Conservation (phyloP, 75 land plant species). For the Picea glauca region DNA sequence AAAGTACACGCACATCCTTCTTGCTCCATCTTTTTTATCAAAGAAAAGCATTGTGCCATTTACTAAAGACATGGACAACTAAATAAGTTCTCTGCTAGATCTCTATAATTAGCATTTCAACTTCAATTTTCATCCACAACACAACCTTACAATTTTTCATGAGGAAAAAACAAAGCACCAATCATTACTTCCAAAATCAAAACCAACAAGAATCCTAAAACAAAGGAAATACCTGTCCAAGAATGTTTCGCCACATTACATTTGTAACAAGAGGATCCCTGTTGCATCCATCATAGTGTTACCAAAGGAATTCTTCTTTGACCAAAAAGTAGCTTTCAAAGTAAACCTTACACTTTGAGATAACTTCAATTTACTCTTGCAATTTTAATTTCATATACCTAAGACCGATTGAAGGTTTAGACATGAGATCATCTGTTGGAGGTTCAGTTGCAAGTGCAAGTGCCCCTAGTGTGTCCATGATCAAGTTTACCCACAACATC, state of each 20-base stretch:
- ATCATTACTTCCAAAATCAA: neutral
- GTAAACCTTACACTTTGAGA: neutral
- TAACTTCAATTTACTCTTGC: neutral
- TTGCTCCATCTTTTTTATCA: no score
- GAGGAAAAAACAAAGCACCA: neutral
- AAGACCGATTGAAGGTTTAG: slow-evolving; percentile 61
- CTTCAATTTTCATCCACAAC: neutral
- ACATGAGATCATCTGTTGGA: slow-evolving; percentile 78
- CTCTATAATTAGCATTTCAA: neutral
- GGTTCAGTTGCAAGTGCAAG: slow-evolving; percentile 86
- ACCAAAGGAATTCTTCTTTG: neutral
- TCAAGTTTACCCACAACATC: slow-evolving; percentile 87
- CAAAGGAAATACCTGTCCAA: slow-evolving; percentile 31
- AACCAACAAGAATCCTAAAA: neutral
- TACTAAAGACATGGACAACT: no score
- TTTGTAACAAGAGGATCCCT: slow-evolving; percentile 50
- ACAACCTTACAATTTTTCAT: neutral
- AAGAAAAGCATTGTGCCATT: no score
- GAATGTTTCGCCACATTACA: slow-evolving; percentile 58
- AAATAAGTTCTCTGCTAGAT: no score
- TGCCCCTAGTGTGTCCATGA: slow-evolving; percentile 92
- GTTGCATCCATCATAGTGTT: slow-evolving; percentile 1
- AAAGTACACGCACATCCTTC: no score
- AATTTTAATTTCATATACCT: slow-evolving; percentile 20
- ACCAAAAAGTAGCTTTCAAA: neutral